Conservation (phyloP, 176 grass and related monocot genomes). For the Echinochloa phyllopogon region DNA sequence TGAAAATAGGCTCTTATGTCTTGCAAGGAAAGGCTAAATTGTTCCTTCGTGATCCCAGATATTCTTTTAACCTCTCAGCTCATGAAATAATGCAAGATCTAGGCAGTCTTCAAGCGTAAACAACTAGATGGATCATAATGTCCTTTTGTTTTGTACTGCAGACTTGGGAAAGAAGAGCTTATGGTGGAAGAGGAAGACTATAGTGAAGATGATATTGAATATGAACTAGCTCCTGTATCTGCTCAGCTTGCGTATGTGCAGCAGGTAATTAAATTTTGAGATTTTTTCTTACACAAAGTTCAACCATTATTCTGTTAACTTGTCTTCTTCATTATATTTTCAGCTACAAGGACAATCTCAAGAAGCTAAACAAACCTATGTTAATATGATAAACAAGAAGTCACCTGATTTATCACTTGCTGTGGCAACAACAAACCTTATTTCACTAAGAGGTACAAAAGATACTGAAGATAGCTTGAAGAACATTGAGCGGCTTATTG, state of each 20-base stretch:
- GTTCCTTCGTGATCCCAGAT: background rate
- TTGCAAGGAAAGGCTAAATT: background rate
- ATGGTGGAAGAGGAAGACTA: conserved; percentile 89
- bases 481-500: conserved; percentile 76
- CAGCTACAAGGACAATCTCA: conserved; percentile 81
- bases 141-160: conserved; percentile 35
- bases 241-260: conserved; percentile 85
- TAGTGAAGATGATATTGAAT: conserved; percentile 72
- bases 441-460: conserved; percentile 80
- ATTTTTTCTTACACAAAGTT: background rate
- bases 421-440: conserved; percentile 83
- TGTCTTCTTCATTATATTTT: conserved; percentile 40
- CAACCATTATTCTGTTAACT: conserved; percentile 22
- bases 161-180: conserved; percentile 87
- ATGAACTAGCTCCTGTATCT: conserved; percentile 82
- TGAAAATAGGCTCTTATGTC: background rate
- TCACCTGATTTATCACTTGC: conserved; percentile 68
- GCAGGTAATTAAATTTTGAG: conserved; percentile 57
- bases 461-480: conserved; percentile 78
- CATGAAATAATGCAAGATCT: conserved; percentile 16
- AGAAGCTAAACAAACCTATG: conserved; percentile 82
- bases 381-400: conserved; percentile 57
- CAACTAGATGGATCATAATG: conserved; percentile 8
- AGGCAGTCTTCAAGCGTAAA: conserved; percentile 2
- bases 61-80: background rate